Base-by-base conservation (phyloP, 257 asterid species). In the Gentiana straminea region DNA sequence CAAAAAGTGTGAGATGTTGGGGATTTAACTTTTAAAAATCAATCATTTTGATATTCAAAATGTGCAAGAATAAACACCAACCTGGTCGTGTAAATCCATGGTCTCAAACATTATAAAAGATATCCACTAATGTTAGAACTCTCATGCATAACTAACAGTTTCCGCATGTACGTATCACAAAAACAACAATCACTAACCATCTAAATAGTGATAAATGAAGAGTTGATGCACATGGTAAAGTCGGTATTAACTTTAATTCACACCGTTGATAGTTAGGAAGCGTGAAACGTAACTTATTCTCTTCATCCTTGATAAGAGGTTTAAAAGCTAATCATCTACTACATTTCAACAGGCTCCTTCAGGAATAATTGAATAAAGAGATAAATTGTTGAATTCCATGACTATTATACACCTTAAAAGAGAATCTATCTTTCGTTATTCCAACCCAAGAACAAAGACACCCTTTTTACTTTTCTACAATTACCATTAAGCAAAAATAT, bases 1-100 rank as follows among this genome's bases (percentile, higher is more conserved):
- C 24, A 24, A 39, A 39, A 5, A 4, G 1, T 51, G 57, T 55
- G 54, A 54, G 36, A 55, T 5, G 38, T 35, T 49, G 45, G 33
- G 24, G 34, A 58, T 5, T 24, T 15, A 13, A 45, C 2, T 12
- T 35, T 34, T 15, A 5, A 9, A 59, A 32, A 33, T 52, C 12
- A 33, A 11, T 48, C 46, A 58, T 7, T 7, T 32, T 53, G 13
- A 35, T 47, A 24, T 58, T 33, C 11, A 5, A 4, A 7, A 58
- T n/a, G 60, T 13, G 66, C 33, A 39, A 45, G 45, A 39, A 8
- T 59, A 37, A 67, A 49, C 51, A 52, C 47, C 67, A 64, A 88
- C 99, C 93, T 92, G 97, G 64, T 88, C 95, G 70, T 88, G 88
- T 71, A 92, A 84, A 71, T 80, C 48, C 78, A 62, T 15, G 79